These are phyloP conservation scores for Aureobasidium sp. DNA, from an alignment of 2,329 filamentous ascomycete species.

Conservation along the genomic window DNA sequence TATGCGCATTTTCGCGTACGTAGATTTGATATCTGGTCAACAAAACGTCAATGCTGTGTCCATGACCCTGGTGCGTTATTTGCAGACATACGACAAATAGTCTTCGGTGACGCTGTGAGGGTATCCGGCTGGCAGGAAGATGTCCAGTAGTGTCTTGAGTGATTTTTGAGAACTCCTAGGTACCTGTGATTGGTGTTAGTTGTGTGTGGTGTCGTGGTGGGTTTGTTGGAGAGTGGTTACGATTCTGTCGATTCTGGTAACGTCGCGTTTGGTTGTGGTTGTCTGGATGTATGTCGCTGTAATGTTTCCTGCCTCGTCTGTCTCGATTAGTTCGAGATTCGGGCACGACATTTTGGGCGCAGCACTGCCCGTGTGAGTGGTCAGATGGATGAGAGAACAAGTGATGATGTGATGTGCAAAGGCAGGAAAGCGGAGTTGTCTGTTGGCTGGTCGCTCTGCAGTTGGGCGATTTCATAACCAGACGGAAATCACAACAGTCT, in stretches of 20 bases:
- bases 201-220: constrained; percentile 7
- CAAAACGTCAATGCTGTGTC: not conserved
- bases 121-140: constrained; percentile 83
- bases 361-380: not conserved
- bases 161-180: constrained; percentile 22
- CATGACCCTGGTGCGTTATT: not conserved
- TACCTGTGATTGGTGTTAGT: constrained; percentile 5
- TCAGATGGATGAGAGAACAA: not conserved
- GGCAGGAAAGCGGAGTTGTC: not conserved
- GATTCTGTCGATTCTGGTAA: constrained; percentile 16
- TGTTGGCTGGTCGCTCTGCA: not conserved
- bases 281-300: constrained; percentile 45
- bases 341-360: not conserved
- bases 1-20: constrained; percentile 35
- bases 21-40: constrained; percentile 59
- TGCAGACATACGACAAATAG: constrained; percentile 61
- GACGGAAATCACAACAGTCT: not conserved
- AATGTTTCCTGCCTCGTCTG: constrained; percentile 45
- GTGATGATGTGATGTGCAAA: not conserved
- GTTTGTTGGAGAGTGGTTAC: constrained; percentile 16
- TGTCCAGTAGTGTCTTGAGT: constrained; percentile 49
- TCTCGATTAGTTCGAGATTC: constrained; percentile 28
- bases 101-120: constrained; percentile 79
- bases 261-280: constrained; percentile 20
- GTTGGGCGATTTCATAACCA: too few species aligned